Evolutionary conservation across 139 green algal genomes (phyloP).

Genomic region (Chlorella sp.): DNA sequence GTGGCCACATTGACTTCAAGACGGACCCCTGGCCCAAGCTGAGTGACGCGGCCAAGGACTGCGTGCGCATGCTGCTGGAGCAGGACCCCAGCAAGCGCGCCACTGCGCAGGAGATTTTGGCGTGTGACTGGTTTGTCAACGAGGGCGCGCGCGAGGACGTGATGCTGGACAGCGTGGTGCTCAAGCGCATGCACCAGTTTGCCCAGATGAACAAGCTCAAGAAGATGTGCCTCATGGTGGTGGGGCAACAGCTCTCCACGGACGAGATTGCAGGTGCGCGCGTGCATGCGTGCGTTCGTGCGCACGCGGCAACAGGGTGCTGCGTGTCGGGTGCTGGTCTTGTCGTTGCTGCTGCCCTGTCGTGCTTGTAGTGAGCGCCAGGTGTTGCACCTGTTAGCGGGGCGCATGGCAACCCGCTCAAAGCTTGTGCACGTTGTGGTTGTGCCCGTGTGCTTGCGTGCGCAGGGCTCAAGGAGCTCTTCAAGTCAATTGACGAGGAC

Average conservation of each 20-base stretch:
- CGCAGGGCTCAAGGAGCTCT: conserved; percentile 62
- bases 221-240: conserved; percentile 72
- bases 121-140: conserved; percentile 56
- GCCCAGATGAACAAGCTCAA: conserved; percentile 77
- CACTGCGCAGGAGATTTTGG: conserved; percentile 38
- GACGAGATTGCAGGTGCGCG: conserved; percentile 52
- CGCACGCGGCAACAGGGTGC: too few species aligned
- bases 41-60: conserved; percentile 68
- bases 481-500: conserved; percentile 75
- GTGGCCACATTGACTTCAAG: conserved; percentile 66
- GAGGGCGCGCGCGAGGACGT: conserved; percentile 42
- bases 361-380: too few species aligned
- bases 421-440: too few species aligned
- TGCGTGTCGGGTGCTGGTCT: too few species aligned
- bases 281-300: too few species aligned
- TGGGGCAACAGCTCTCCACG: conserved; percentile 48
- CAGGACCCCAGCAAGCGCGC: conserved; percentile 36
- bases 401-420: too few species aligned
- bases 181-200: conserved; percentile 68
- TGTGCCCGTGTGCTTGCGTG: not conserved
- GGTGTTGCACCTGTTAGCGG: too few species aligned
- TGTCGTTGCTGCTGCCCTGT: too few species aligned
- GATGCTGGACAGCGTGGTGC: conserved; percentile 56
- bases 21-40: conserved; percentile 75
- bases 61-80: conserved; percentile 68